Conservation (phyloP, 202 grass and related monocot genomes). For the Carex arenaria region DNA sequence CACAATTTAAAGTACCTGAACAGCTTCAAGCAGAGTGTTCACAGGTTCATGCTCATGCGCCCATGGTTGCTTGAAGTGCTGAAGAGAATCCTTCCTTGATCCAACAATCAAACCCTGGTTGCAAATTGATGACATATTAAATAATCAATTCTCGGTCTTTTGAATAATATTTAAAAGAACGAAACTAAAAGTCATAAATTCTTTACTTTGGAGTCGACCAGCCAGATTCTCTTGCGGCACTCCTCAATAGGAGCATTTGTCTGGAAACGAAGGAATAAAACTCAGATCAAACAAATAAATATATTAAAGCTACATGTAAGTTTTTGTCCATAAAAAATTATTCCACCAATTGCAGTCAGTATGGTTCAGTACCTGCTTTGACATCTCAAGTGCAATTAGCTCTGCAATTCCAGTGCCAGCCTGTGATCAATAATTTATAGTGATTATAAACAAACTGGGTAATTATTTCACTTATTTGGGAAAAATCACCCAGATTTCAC, state of each 20-base stretch:
- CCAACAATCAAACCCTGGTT: conserved; percentile 81
- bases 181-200: background rate
- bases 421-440: conserved; percentile 43
- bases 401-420: conserved; percentile 99
- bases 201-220: conserved; percentile 86
- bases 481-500: too few species aligned
- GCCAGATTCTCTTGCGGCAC: conserved; percentile 88
- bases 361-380: conserved; percentile 68
- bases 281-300: conserved; percentile 26
- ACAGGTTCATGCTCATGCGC: conserved; percentile 89
- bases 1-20: conserved; percentile 52
- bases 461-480: too few species aligned
- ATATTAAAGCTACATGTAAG: background rate
- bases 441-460: background rate
- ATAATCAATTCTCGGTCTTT: background rate
- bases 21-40: conserved; percentile 57
- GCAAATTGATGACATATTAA: conserved; percentile 26
- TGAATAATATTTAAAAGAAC: conserved; percentile 11
- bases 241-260: conserved; percentile 84
- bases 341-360: background rate
- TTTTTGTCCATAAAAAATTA: background rate
- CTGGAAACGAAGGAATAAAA: conserved; percentile 33
- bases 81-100: conserved; percentile 67
- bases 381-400: conserved; percentile 94
- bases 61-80: conserved; percentile 86